These are phyloP conservation scores for Ambispora gerdemannii DNA, from an alignment of 192 early-diverging fungal genomes.

Conservation along the genomic window DNA sequence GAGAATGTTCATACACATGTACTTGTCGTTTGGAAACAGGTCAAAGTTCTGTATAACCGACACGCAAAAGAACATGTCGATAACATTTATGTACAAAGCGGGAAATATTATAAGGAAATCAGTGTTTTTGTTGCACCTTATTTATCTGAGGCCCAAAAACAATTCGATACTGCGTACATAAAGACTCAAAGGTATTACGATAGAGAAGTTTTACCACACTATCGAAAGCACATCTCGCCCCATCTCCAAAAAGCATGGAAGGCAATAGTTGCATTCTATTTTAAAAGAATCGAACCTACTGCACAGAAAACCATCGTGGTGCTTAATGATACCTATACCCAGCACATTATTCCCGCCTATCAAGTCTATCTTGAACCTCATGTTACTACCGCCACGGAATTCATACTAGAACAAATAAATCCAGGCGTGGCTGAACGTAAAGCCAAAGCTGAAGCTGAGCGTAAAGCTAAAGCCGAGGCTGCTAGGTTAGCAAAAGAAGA, in stretches of 20 bases:
- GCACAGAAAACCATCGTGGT: background rate
- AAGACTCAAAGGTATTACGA: background rate
- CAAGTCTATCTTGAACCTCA: background rate
- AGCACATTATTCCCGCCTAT: background rate
- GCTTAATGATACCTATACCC: background rate
- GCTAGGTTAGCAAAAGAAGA: background rate
- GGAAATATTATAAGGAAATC: background rate
- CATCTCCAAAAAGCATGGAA: background rate
- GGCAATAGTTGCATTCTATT: background rate
- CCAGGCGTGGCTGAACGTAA: background rate
- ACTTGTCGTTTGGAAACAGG: background rate
- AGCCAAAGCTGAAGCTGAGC: background rate
- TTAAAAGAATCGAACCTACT: background rate
- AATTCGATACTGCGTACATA: background rate
- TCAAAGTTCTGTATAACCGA: background rate
- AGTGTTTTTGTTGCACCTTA: background rate
- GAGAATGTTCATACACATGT: background rate
- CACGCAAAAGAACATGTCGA: background rate
- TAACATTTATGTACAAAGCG: background rate
- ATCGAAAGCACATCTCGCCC: background rate
- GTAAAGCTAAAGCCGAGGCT: background rate
- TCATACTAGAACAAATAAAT: background rate
- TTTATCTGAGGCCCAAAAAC: background rate
- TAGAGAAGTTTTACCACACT: background rate
- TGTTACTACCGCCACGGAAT: background rate